These are phyloP conservation scores for Gastrolobium bilobum DNA, from an alignment of 306 rosid genomes.

Conservation along the genomic window DNA sequence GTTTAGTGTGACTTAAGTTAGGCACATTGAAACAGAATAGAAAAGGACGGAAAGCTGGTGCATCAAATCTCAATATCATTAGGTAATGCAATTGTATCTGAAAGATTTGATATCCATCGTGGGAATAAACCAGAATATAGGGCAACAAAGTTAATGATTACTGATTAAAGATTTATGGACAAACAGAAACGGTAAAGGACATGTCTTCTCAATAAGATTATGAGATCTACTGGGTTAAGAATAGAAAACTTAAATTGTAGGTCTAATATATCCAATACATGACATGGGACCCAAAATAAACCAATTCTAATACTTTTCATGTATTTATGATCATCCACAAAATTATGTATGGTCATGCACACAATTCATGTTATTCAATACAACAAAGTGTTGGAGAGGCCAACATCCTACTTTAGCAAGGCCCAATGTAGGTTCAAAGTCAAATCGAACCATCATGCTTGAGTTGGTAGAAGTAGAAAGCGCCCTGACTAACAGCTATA, in stretches of 20 bases:
- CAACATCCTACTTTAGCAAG: too few relatives aligned
- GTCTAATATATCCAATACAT: conserved; percentile 30
- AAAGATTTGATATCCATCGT: conserved; percentile 41
- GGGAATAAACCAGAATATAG: conserved; percentile 51
- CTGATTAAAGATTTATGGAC: conserved; percentile 18
- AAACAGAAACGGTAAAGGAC: conserved; percentile 35
- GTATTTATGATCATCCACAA: not conserved
- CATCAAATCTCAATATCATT: conserved; percentile 48
- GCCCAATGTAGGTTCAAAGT: too few relatives aligned
- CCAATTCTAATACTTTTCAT: conserved; percentile 26
- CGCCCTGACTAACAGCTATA: too few relatives aligned
- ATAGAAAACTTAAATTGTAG: conserved; percentile 30
- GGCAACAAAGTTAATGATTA: conserved; percentile 33
- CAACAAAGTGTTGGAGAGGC: not conserved
- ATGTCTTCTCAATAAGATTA: conserved; percentile 50
- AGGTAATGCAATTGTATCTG: conserved; percentile 42
- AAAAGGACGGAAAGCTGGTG: conserved; percentile 44
- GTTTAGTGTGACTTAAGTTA: conserved; percentile 22
- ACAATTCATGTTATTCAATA: conserved; percentile 17
- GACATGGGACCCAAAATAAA: conserved; percentile 26
- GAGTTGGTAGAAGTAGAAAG: too few relatives aligned
- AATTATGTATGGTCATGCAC: not conserved
- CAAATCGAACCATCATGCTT: too few relatives aligned
- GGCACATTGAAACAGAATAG: conserved; percentile 37
- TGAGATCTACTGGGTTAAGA: conserved; percentile 28